A percentile compares a stretch with the other conserved stretches of the same genome.
phyloP scores from a whole-genome alignment of 2,329 filamentous ascomycete species.

The Berkeleyomyces rouxiae region DNA sequence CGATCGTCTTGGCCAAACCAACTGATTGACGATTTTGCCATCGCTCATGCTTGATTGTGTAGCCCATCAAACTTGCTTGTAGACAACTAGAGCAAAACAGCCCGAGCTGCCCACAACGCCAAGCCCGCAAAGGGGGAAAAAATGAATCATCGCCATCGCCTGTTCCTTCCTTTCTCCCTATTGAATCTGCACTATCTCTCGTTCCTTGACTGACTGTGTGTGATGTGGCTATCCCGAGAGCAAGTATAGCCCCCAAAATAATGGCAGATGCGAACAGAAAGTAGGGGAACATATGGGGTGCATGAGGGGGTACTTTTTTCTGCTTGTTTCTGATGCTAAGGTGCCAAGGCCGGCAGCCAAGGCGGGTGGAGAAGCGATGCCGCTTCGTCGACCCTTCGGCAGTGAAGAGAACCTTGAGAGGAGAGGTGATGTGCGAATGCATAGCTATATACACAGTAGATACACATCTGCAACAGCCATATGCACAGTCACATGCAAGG shows the following conservation, averaged over 20 bases:
- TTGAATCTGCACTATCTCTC: background rate
- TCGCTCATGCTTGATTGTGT: background rate
- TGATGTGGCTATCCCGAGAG: background rate
- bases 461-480: background rate
- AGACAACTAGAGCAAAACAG: background rate
- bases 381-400: background rate
- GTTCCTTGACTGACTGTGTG: background rate
- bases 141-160: background rate
- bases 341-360: background rate
- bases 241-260: background rate
- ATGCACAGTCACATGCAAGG: background rate
- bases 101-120: background rate
- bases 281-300: background rate
- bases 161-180: background rate
- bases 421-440: background rate
- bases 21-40: background rate
- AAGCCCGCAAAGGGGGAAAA: background rate
- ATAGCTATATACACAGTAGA: background rate
- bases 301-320: background rate
- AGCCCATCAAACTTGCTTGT: background rate
- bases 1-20: background rate
- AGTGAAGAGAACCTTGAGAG: background rate
- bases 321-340: background rate
- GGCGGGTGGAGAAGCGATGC: background rate
- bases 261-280: background rate